A percentile compares a stretch with the other conserved stretches of the same genome.
Conservation (phyloP, 257 asterid species). For the Ilex asprella region DNA sequence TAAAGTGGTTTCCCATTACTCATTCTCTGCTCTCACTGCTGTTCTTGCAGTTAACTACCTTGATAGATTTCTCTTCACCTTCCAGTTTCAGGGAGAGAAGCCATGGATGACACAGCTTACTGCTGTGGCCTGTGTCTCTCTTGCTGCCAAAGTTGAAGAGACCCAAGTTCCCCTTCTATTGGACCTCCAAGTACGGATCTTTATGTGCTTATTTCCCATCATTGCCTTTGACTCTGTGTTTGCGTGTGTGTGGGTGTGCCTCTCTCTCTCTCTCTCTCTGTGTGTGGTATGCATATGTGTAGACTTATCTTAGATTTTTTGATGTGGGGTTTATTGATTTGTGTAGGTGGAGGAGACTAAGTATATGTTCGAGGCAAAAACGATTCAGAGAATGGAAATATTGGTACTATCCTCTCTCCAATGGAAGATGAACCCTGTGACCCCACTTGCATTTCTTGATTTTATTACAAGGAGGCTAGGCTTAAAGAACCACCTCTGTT, state of each 20-base stretch:
- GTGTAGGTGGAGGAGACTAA: slow-evolving; percentile 42
- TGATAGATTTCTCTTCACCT: slow-evolving; percentile 47
- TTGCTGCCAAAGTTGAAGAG: slow-evolving; percentile 94
- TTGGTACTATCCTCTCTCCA: slow-evolving; percentile 46
- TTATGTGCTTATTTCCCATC: neutral
- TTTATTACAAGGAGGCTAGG: slow-evolving; percentile 29
- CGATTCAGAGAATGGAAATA: slow-evolving; percentile 68
- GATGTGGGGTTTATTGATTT: neutral
- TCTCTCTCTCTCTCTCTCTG: too few species aligned
- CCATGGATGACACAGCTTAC: slow-evolving; percentile 77
- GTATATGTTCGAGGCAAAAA: slow-evolving; percentile 50
- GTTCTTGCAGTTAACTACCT: slow-evolving; percentile 66
- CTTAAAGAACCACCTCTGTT: slow-evolving; percentile 13
- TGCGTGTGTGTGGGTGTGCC: too few species aligned
- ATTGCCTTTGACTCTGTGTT: too few species aligned
- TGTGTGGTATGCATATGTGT: too few species aligned
- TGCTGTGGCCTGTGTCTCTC: slow-evolving; percentile 76
- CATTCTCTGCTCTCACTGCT: slow-evolving; percentile 65
- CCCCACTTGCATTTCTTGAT: slow-evolving; percentile 53
- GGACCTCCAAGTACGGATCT: slow-evolving; percentile 46
- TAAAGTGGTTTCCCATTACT: slow-evolving; percentile 35
- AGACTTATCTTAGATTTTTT: too few species aligned
- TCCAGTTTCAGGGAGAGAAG: slow-evolving; percentile 28
- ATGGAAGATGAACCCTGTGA: slow-evolving; percentile 83
- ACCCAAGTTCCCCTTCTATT: slow-evolving; percentile 73